phyloP scores from a whole-genome alignment of 768 basidiomycete genomes.

The Neoboletus subvelutipes region DNA sequence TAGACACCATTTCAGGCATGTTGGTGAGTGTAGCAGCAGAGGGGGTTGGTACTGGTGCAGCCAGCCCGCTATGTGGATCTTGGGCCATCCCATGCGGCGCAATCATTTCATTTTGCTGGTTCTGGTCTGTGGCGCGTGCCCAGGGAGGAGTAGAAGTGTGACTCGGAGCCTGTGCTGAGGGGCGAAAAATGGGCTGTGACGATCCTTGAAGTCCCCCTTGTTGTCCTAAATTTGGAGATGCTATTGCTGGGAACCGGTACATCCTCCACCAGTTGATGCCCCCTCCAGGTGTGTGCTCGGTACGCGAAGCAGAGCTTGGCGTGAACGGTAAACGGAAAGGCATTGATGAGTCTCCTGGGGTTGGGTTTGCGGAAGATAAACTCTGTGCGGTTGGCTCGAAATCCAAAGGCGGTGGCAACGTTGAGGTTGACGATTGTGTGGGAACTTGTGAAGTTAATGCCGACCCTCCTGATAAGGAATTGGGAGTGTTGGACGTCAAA shows the following conservation, averaged over 20 bases:
- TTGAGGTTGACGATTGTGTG: conserved; percentile 3
- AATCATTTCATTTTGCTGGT: conserved; percentile 22
- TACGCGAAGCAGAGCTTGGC: conserved; percentile 33
- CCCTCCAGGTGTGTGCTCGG: conserved; percentile 40
- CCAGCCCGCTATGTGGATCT: conserved; percentile 17
- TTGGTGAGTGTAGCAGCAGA: conserved; percentile 16
- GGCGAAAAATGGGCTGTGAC: conserved; percentile 26
- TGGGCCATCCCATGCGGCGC: conserved; percentile 15
- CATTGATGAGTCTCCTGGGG: conserved; percentile 23
- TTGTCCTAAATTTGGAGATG: conserved; percentile 34
- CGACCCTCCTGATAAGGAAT: conserved; percentile 6
- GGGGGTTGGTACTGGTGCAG: conserved; percentile 8
- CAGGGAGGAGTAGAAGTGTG: conserved; percentile 18
- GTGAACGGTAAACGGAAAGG: conserved; percentile 32
- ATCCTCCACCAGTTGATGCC: conserved; percentile 81
- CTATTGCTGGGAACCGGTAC: conserved; percentile 76
- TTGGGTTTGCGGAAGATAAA: conserved; percentile 8
- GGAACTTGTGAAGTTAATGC: background rate
- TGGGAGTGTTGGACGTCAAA: conserved; percentile 7
- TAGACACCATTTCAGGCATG: conserved; percentile 17
- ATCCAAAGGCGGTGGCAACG: conserved; percentile 1
- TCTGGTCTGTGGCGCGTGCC: conserved; percentile 15
- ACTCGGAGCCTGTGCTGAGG: conserved; percentile 21
- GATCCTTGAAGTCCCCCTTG: conserved; percentile 17
- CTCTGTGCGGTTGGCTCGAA: background rate